Conservation (phyloP, 2,329 filamentous ascomycete species). For the Exserohilum rostratum region DNA sequence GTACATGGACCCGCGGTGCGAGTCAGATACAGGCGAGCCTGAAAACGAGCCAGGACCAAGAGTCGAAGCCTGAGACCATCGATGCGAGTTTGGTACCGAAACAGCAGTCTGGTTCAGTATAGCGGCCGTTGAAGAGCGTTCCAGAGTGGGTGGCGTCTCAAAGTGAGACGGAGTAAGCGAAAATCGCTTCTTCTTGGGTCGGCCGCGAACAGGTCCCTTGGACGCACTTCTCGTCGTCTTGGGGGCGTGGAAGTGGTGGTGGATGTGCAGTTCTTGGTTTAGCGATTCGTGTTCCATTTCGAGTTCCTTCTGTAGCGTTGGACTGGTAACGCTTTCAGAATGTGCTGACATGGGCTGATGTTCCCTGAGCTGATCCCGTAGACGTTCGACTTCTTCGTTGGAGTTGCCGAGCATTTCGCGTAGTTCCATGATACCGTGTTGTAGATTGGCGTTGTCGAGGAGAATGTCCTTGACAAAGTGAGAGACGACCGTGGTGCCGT, state of each 20-base stretch:
- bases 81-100: conserved; percentile 60
- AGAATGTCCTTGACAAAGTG: conserved; percentile 96
- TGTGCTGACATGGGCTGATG: conserved; percentile 69
- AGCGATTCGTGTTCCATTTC: conserved; percentile 47
- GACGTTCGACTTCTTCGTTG: conserved; percentile 88
- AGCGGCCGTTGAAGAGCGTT: conserved; percentile 58
- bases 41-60: conserved; percentile 74
- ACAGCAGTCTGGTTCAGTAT: conserved; percentile 69
- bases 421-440: conserved; percentile 88
- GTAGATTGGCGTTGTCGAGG: conserved; percentile 92
- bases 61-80: conserved; percentile 72
- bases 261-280: conserved; percentile 76
- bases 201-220: conserved; percentile 57
- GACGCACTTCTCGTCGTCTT: conserved; percentile 49
- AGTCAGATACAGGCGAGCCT: conserved; percentile 79
- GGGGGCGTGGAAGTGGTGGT: conserved; percentile 84
- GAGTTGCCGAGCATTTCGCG: conserved; percentile 88
- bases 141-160: conserved; percentile 48
- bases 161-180: conserved; percentile 63
- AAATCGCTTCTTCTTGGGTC: conserved; percentile 73
- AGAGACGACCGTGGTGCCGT: conserved; percentile 76
- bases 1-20: conserved; percentile 74
- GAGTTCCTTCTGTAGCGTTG: conserved; percentile 75
- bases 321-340: conserved; percentile 33
- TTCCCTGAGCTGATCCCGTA: conserved; percentile 79